These are phyloP conservation scores for Fraxinus excelsior DNA, from an alignment of 257 asterid species.

Conservation along the genomic window DNA sequence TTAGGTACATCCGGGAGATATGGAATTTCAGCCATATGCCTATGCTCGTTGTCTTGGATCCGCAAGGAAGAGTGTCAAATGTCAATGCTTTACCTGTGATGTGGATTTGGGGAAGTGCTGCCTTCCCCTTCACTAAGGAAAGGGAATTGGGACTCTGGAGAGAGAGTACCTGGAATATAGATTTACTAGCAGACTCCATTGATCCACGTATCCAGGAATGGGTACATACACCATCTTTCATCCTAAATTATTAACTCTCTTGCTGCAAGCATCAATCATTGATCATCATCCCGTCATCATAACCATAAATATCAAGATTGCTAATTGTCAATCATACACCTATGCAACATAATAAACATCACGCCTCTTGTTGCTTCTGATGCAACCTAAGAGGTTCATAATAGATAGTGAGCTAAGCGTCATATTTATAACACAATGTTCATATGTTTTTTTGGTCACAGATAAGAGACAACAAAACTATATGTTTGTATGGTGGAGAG, in stretches of 20 bases:
- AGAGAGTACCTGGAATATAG: slow-evolving; percentile 65
- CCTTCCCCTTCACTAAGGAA: no score
- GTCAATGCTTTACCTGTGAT: no score
- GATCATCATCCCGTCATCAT: no score
- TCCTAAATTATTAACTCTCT: background rate
- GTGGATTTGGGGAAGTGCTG: no score
- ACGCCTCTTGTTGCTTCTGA: background rate
- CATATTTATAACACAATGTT: background rate
- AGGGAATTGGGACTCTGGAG: slow-evolving; percentile 73
- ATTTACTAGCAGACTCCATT: slow-evolving; percentile 60
- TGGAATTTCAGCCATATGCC: slow-evolving; percentile 71
- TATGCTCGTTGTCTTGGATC: no score
- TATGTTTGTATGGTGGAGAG: slow-evolving; percentile 90
- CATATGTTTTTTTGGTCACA: slow-evolving; percentile 25
- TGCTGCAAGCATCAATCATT: background rate
- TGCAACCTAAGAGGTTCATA: background rate
- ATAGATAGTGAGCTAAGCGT: background rate
- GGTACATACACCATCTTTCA: slow-evolving; percentile 43
- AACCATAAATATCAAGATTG: background rate
- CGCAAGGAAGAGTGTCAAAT: no score
- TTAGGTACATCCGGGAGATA: slow-evolving; percentile 54
- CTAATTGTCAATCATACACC: no score
- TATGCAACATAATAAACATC: background rate
- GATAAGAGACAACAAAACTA: slow-evolving; percentile 55
- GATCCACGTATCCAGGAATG: slow-evolving; percentile 60